Evolutionary conservation across 2,329 filamentous ascomycete species (phyloP).

Genomic region (Trichoderma atroviride): DNA sequence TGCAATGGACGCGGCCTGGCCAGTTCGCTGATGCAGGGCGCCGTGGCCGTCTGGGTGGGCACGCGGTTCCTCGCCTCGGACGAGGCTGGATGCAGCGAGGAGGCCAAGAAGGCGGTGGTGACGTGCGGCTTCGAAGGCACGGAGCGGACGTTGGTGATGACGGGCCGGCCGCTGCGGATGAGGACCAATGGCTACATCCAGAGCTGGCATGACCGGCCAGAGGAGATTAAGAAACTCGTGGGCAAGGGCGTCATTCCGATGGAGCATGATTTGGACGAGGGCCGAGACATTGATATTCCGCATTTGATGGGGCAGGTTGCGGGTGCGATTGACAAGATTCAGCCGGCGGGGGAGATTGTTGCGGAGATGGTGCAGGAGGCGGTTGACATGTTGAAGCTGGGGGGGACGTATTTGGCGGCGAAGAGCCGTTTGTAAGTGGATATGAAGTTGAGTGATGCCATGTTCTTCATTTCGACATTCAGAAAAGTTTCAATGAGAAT

Average conservation of each 20-base stretch:
- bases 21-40: slow-evolving; percentile 82
- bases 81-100: slow-evolving; percentile 78
- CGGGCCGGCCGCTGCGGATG: slow-evolving; percentile 78
- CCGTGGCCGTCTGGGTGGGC: slow-evolving; percentile 89
- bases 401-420: slow-evolving; percentile 59
- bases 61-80: slow-evolving; percentile 84
- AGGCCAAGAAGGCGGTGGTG: slow-evolving; percentile 85
- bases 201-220: slow-evolving; percentile 76
- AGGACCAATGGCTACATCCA: slow-evolving; percentile 82
- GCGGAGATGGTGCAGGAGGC: slow-evolving; percentile 85
- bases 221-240: slow-evolving; percentile 75
- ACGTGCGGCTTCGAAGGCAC: slow-evolving; percentile 79
- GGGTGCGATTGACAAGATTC: slow-evolving; percentile 72
- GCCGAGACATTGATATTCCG: slow-evolving; percentile 80
- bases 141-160: slow-evolving; percentile 77
- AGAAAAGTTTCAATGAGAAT: no score
- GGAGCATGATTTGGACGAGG: slow-evolving; percentile 79
- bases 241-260: slow-evolving; percentile 78
- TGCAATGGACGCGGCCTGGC: slow-evolving; percentile 81
- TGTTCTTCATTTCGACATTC: not conserved
- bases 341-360: slow-evolving; percentile 84
- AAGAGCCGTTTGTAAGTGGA: slow-evolving; percentile 47
- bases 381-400: slow-evolving; percentile 65
- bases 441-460: not conserved
- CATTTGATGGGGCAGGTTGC: slow-evolving; percentile 95